Evolutionary conservation across 257 asterid species (phyloP).

Genomic region (Lycium ferocissimum): DNA sequence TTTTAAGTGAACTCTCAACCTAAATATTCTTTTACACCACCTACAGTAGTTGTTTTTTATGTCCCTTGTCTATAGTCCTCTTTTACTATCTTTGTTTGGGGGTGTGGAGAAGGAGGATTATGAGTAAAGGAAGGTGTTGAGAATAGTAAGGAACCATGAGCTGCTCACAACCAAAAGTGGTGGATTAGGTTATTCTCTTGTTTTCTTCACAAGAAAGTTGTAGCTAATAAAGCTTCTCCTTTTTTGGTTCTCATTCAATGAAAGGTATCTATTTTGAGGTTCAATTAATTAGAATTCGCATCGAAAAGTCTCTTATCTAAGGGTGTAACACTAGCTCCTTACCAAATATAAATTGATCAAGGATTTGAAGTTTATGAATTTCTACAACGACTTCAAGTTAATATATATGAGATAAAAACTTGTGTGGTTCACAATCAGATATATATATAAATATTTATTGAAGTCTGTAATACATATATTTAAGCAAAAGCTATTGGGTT

Average conservation of each 20-base stretch:
- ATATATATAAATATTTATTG: too few relatives aligned
- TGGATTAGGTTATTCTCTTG: constrained; percentile 40
- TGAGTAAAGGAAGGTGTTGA: constrained; percentile 25
- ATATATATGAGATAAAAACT: too few relatives aligned
- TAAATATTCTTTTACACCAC: too few relatives aligned
- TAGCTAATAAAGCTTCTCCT: not conserved
- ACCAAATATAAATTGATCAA: too few relatives aligned
- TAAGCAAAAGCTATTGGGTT: too few relatives aligned
- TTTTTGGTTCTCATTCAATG: not conserved
- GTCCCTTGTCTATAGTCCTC: not conserved
- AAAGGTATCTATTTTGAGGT: not conserved
- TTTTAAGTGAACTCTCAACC: not conserved
- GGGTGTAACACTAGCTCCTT: too few relatives aligned
- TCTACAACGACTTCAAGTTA: too few relatives aligned
- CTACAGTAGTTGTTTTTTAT: not conserved
- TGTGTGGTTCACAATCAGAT: too few relatives aligned
- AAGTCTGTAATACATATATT: too few relatives aligned
- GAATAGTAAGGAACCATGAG: constrained; percentile 31
- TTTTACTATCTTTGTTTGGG: not conserved
- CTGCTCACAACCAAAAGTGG: constrained; percentile 35
- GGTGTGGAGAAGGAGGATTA: not conserved
- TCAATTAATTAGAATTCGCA: not conserved
- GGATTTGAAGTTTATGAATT: too few relatives aligned
- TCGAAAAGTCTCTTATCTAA: not conserved
- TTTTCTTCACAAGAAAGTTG: constrained; percentile 50